A percentile compares a stretch with the other conserved stretches of the same genome.
Conservation (phyloP, 1,284 basidiomycete species). For the Salmacisia buchloeana region DNA sequence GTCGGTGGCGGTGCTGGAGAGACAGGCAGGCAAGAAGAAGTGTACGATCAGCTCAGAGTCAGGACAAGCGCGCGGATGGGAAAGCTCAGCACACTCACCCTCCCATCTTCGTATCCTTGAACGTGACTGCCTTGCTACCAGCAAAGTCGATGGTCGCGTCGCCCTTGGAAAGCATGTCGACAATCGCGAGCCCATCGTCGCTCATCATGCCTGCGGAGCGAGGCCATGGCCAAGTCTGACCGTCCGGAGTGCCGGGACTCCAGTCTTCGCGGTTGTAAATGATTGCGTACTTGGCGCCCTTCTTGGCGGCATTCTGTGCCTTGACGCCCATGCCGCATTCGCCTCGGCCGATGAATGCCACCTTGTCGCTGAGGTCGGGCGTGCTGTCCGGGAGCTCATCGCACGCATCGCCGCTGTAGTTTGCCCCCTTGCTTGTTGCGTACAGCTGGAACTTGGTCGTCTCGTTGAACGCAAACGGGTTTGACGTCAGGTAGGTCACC, state of each 20-base stretch:
- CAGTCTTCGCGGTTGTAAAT: constrained; percentile 22
- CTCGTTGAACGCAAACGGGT: constrained; percentile 22
- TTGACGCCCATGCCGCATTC: constrained; percentile 38
- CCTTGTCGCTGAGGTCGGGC: constrained; percentile 28
- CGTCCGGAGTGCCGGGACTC: constrained; percentile 40
- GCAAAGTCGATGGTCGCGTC: constrained; percentile 56
- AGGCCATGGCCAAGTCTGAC: constrained; percentile 10
- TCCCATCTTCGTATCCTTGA: constrained; percentile 59
- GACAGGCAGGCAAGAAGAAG: no score
- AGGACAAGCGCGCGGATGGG: no score
- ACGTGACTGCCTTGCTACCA: constrained; percentile 53
- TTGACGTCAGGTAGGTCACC: constrained; percentile 22
- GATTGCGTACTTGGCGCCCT: constrained; percentile 47
- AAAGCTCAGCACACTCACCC: neutral
- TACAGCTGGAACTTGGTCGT: constrained; percentile 27
- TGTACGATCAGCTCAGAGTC: neutral
- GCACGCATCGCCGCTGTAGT: constrained; percentile 26
- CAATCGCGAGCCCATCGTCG: constrained; percentile 40
- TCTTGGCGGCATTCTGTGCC: constrained; percentile 35
- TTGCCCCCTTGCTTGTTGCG: constrained; percentile 21
- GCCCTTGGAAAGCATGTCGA: constrained; percentile 53
- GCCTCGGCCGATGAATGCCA: constrained; percentile 28
- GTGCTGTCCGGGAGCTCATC: constrained; percentile 27
- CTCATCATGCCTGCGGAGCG: constrained; percentile 25
- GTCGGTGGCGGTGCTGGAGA: no score